phyloP scores from a whole-genome alignment of 2,329 filamentous ascomycete genomes.

The Didymella exigua region DNA sequence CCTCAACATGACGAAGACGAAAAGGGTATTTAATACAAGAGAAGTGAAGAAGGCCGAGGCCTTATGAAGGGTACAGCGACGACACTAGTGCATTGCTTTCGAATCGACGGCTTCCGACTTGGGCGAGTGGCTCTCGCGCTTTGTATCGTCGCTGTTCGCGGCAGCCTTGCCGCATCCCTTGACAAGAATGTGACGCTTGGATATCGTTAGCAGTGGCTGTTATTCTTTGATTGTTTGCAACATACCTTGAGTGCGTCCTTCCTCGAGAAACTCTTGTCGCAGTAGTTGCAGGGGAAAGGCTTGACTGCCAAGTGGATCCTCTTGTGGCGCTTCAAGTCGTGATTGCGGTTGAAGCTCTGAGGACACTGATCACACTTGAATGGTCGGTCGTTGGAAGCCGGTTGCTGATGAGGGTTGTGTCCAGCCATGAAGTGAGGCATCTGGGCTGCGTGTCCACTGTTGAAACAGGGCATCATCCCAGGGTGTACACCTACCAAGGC shows the following conservation, averaged over 20 bases:
- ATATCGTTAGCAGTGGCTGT: constrained; percentile 30
- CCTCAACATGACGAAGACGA: constrained; percentile 15
- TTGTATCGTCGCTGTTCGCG: constrained; percentile 37
- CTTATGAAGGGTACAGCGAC: constrained; percentile 20
- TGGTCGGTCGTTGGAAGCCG: constrained; percentile 75
- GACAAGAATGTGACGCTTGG: constrained; percentile 68
- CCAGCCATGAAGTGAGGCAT: constrained; percentile 67
- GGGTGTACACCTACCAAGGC: constrained; percentile 68
- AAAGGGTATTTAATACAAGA: constrained; percentile 44
- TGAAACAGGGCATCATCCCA: constrained; percentile 63
- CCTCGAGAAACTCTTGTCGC: constrained; percentile 94
- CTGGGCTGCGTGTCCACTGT: constrained; percentile 66
- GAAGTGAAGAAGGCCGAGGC: constrained; percentile 32
- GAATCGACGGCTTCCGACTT: constrained; percentile 39
- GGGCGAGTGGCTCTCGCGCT: constrained; percentile 44
- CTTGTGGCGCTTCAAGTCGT: constrained; percentile 95
- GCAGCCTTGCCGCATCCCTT: constrained; percentile 67
- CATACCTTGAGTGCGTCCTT: constrained; percentile 96
- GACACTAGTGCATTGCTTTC: constrained; percentile 33
- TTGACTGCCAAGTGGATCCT: constrained; percentile 94
- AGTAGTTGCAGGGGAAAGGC: constrained; percentile 88
- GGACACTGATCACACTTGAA: constrained; percentile 94
- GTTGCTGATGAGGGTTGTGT: constrained; percentile 58
- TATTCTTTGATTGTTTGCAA: constrained; percentile 35
- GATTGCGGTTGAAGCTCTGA: constrained; percentile 94